phyloP scores from a whole-genome alignment of 1,284 basidiomycete species.

The Ustilago lituana region DNA sequence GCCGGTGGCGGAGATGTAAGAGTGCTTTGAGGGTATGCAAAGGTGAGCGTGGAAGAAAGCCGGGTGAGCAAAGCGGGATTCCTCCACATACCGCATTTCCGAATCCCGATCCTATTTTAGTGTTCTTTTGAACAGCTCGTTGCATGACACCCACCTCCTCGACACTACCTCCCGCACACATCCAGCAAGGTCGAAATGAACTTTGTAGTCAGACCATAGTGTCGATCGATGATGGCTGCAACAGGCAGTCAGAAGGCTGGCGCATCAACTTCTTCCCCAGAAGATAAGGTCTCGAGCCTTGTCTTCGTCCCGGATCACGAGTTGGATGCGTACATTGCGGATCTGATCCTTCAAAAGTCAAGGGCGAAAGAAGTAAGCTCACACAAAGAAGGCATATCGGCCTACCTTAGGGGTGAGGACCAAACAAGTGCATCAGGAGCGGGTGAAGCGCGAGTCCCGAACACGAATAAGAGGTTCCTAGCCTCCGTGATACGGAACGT shows the following conservation, averaged over 20 bases:
- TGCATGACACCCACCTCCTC: too few relatives aligned
- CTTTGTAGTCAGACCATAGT: too few relatives aligned
- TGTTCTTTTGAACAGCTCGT: too few relatives aligned
- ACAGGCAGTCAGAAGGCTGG: background rate
- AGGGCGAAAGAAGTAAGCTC: conserved; percentile 2
- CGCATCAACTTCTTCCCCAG: background rate
- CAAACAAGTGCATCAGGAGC: background rate
- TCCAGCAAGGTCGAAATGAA: too few relatives aligned
- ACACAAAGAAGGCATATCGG: background rate
- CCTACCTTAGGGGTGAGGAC: conserved; percentile 7
- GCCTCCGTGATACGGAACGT: conserved; percentile 49
- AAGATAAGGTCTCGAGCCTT: background rate
- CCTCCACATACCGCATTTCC: conserved; percentile 16
- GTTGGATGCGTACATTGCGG: conserved; percentile 46
- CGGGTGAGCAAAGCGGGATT: too few relatives aligned
- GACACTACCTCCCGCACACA: too few relatives aligned
- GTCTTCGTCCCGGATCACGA: conserved; percentile 22
- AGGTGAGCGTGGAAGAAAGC: background rate
- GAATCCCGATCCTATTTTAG: conserved; percentile 10
- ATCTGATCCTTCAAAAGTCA: conserved; percentile 35
- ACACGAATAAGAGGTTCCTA: conserved; percentile 57
- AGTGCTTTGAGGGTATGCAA: background rate
- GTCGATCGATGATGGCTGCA: too few relatives aligned
- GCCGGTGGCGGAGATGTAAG: background rate
- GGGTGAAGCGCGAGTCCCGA: conserved; percentile 8